Percentiles rank a stretch among this genome's conserved stretches.
Conservation (phyloP, 2,329 filamentous ascomycete genomes). For the Myriosclerotinia scirpicola region DNA sequence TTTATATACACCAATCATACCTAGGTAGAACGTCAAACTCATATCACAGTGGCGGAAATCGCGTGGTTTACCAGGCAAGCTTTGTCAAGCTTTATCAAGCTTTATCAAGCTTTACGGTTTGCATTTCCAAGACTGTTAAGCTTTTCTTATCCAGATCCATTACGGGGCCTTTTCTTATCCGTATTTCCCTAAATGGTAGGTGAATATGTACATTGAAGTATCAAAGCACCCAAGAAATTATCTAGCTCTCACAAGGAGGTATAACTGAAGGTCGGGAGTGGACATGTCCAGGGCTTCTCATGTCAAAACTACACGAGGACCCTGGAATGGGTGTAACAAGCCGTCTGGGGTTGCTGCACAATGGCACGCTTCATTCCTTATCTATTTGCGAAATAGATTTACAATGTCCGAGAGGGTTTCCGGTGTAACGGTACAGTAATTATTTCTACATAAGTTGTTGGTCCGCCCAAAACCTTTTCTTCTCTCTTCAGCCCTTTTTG, state of each 20-base stretch:
- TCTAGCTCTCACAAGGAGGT: conserved; percentile 1
- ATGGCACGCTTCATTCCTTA: conserved; percentile 9
- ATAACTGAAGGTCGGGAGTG: not conserved
- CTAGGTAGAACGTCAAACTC: not conserved
- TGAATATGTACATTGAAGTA: not conserved
- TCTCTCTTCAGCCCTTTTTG: not conserved
- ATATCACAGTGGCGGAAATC: not conserved
- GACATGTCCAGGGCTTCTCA: not conserved
- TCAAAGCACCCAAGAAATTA: not conserved
- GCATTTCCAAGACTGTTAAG: conserved; percentile 1
- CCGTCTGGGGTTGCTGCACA: not conserved
- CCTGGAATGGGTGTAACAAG: not conserved
- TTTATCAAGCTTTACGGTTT: conserved; percentile 3
- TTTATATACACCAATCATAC: not conserved
- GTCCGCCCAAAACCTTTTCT: not conserved
- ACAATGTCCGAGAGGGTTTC: not conserved
- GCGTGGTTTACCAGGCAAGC: not conserved
- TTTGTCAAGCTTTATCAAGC: not conserved
- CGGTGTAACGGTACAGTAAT: no score
- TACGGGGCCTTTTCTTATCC: conserved; percentile 1
- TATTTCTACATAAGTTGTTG: conserved; percentile 12
- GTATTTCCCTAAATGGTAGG: conserved; percentile 8
- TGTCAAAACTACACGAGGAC: not conserved
- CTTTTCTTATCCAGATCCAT: conserved; percentile 13
- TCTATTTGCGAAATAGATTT: not conserved